phyloP scores from a whole-genome alignment of 2,329 filamentous ascomycete genomes.

The Aspergillus aculeatus region DNA sequence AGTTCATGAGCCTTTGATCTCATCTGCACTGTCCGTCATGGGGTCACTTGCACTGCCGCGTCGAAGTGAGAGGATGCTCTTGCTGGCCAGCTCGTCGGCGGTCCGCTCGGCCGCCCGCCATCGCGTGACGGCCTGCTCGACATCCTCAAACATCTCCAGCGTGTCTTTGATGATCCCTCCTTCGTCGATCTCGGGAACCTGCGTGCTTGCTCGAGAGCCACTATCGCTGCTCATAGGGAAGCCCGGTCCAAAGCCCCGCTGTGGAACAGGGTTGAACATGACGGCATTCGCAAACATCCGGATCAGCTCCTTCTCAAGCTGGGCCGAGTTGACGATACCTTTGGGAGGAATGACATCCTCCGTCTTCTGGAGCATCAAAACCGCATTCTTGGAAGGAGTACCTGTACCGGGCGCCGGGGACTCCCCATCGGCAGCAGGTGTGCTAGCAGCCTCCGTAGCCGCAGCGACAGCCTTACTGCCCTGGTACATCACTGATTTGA shows the following conservation, averaged over 20 bases:
- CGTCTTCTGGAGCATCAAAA: conserved; percentile 54
- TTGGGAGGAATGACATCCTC: conserved; percentile 80
- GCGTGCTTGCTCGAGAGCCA: conserved; percentile 37
- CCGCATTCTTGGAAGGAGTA: conserved; percentile 42
- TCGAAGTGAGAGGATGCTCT: conserved; percentile 38
- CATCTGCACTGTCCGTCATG: conserved; percentile 38
- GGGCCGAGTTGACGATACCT: conserved; percentile 87
- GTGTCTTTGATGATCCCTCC: conserved; percentile 86
- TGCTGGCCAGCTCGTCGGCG: conserved; percentile 39
- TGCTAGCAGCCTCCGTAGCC: conserved; percentile 61
- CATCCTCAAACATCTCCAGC: conserved; percentile 83
- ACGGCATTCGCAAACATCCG: conserved; percentile 98
- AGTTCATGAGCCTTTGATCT: conserved; percentile 31
- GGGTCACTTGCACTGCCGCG: conserved; percentile 39
- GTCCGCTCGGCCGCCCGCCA: conserved; percentile 69
- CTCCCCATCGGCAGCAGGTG: conserved; percentile 61
- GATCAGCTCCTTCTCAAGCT: conserved; percentile 88
- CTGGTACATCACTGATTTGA: conserved; percentile 66
- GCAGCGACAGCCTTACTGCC: conserved; percentile 46
- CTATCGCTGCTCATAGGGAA: conserved; percentile 54
- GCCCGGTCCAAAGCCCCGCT: conserved; percentile 65
- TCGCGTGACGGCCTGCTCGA: conserved; percentile 73
- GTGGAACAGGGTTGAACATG: conserved; percentile 92
- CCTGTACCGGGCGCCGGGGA: conserved; percentile 34
- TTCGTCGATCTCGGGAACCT: conserved; percentile 70